phyloP scores from a whole-genome alignment of 192 early-diverging fungal genomes.

The Umbelopsis ramanniana region DNA sequence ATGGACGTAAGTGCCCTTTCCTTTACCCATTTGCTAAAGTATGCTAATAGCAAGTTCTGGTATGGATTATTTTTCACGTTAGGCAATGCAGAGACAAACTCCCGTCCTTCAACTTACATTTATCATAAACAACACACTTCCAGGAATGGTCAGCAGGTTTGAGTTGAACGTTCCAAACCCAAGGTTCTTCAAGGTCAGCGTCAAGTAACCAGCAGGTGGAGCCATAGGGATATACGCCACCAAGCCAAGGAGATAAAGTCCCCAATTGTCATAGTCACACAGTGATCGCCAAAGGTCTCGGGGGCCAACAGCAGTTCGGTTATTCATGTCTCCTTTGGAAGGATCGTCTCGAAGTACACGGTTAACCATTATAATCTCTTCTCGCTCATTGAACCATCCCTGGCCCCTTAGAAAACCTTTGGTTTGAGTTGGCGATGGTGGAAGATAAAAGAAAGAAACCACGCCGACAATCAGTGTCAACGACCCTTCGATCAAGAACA shows the following conservation, averaged over 20 bases:
- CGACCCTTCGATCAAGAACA: constrained; percentile 62
- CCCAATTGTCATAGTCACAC: constrained; percentile 36
- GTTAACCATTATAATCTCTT: constrained; percentile 57
- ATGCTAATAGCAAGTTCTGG: constrained; percentile 27
- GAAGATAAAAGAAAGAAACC: constrained; percentile 56
- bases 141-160: constrained; percentile 45
- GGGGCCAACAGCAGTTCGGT: constrained; percentile 38
- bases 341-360: constrained; percentile 62
- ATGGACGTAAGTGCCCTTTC: constrained; percentile 34
- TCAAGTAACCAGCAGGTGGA: constrained; percentile 35
- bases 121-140: constrained; percentile 27
- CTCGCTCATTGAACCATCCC: constrained; percentile 52
- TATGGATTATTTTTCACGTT: no score
- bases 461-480: constrained; percentile 52
- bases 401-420: constrained; percentile 33
- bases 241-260: constrained; percentile 44
- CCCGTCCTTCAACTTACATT: constrained; percentile 39
- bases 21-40: constrained; percentile 38
- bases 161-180: constrained; percentile 42
- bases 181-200: constrained; percentile 44
- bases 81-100: no score
- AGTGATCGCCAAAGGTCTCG: constrained; percentile 35
- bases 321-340: constrained; percentile 45
- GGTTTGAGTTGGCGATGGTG: constrained; percentile 47
- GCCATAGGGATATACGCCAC: constrained; percentile 35